Evolutionary conservation across 768 basidiomycete species (phyloP).

Genomic region (Tricholomella constricta): DNA sequence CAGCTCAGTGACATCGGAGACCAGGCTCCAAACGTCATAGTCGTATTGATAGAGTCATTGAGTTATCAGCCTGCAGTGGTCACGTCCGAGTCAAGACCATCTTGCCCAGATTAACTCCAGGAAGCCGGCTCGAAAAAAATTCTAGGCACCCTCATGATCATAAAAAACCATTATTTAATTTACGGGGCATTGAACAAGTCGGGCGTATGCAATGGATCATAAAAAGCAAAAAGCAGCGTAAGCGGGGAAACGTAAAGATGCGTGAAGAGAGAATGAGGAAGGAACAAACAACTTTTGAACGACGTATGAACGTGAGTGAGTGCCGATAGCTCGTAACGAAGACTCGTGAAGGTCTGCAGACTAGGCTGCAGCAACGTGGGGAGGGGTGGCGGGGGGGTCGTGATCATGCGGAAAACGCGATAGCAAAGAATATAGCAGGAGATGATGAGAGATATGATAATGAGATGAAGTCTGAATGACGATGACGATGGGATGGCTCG

Average conservation of each 20-base stretch:
- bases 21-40: no score
- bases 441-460: constrained; percentile 1
- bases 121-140: no score
- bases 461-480: not conserved
- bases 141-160: no score
- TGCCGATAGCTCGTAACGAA: not conserved
- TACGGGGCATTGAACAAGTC: no score
- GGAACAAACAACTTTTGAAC: constrained; percentile 3
- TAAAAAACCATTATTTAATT: no score
- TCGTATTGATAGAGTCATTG: no score
- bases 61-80: no score
- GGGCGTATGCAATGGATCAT: no score
- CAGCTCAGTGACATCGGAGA: no score
- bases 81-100: no score
- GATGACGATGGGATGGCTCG: constrained; percentile 1
- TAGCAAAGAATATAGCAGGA: constrained; percentile 14
- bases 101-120: no score
- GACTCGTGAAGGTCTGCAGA: constrained; percentile 6
- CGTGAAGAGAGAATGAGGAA: constrained; percentile 1
- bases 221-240: constrained; percentile 7
- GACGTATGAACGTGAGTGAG: not conserved
- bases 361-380: not conserved
- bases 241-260: constrained; percentile 2
- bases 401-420: constrained; percentile 9
- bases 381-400: not conserved